These are phyloP conservation scores for Sextonia rubra DNA, from an alignment of 164 flowering plant species.

Conservation along the genomic window DNA sequence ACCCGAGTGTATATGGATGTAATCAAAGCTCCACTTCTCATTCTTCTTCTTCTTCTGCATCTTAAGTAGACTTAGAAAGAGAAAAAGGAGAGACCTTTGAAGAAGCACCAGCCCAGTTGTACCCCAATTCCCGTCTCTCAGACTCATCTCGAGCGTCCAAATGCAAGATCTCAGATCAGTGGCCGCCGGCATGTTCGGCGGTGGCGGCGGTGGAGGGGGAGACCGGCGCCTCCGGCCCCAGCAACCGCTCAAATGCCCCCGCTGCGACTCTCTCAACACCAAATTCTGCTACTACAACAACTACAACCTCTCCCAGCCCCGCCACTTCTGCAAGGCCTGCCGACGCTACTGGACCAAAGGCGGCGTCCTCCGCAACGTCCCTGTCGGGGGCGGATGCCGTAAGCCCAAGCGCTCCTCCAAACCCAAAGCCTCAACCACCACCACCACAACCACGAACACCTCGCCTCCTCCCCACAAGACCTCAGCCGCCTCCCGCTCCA, in stretches of 20 bases:
- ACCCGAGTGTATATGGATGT: too few relatives aligned
- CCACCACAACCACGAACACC: neutral
- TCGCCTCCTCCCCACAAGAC: neutral
- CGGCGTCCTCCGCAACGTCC: slow-evolving; percentile 84
- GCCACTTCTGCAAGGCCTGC: slow-evolving; percentile 79
- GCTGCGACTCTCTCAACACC: slow-evolving; percentile 75
- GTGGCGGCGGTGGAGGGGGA: neutral
- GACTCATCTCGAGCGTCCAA: neutral
- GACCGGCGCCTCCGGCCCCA: slow-evolving; percentile 22
- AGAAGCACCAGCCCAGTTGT: neutral
- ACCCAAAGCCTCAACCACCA: slow-evolving; percentile 8
- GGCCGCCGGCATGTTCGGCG: slow-evolving; percentile 7
- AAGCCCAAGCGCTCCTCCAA: slow-evolving; percentile 35
- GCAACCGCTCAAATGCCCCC: slow-evolving; percentile 60
- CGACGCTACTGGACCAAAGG: slow-evolving; percentile 90
- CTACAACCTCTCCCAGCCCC: slow-evolving; percentile 85
- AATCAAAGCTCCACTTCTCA: too few relatives aligned
- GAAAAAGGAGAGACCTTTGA: too few relatives aligned
- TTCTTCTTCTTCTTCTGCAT: too few relatives aligned
- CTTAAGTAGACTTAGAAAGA: too few relatives aligned
- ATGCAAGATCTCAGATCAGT: slow-evolving; percentile 26
- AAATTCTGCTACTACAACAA: slow-evolving; percentile 90
- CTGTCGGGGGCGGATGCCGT: slow-evolving; percentile 81
- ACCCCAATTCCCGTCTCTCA: neutral
- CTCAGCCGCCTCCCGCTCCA: slow-evolving; percentile 34